Evolutionary conservation across 1,284 basidiomycete genomes (phyloP).

Genomic region (Fistulina hepatica): DNA sequence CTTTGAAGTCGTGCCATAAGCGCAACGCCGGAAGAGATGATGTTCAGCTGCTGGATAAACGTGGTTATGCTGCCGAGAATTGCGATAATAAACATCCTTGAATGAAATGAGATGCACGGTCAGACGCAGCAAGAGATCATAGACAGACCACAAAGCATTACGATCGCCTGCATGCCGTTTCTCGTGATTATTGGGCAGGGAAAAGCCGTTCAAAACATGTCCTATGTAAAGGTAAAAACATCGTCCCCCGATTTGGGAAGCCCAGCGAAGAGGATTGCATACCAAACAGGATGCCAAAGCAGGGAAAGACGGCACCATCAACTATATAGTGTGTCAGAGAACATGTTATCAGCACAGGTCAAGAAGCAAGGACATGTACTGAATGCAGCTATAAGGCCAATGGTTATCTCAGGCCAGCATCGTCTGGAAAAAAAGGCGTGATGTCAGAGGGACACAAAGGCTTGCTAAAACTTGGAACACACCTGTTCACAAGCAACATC

Average conservation of each 20-base stretch:
- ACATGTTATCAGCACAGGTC: no score
- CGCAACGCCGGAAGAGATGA: slow-evolving; percentile 54
- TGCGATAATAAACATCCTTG: slow-evolving; percentile 81
- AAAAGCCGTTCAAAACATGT: neutral
- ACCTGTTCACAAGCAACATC: no score
- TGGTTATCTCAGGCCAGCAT: no score
- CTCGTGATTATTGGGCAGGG: slow-evolving; percentile 14
- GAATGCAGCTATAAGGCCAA: no score
- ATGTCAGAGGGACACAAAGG: no score
- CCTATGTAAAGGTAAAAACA: neutral
- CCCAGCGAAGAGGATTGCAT: slow-evolving; percentile 12
- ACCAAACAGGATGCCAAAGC: slow-evolving; percentile 77
- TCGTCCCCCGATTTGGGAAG: no score
- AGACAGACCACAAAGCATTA: slow-evolving; percentile 65
- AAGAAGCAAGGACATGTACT: no score
- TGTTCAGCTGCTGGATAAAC: slow-evolving; percentile 57
- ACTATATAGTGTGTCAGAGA: no score
- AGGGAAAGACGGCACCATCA: slow-evolving; percentile 41
- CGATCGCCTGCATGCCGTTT: slow-evolving; percentile 52
- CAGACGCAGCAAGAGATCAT: no score
- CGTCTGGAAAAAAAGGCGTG: no score
- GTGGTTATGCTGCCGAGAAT: slow-evolving; percentile 54
- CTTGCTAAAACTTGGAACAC: no score
- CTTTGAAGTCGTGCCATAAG: slow-evolving; percentile 61
- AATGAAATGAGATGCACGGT: no score